phyloP scores from a whole-genome alignment of 164 flowering plant genomes.

The Annona squamosa region DNA sequence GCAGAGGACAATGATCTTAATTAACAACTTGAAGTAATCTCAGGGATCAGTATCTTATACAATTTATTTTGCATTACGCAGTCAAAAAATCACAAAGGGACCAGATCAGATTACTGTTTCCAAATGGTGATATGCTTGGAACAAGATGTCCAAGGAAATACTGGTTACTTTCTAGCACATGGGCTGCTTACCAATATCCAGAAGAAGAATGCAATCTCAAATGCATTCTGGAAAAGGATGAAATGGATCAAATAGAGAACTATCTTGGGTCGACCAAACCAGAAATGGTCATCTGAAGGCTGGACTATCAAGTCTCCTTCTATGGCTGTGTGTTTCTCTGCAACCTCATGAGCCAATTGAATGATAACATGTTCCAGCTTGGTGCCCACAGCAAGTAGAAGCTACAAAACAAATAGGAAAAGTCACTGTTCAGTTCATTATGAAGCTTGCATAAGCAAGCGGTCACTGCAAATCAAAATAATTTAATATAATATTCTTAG shows the following conservation, averaged over 20 bases:
- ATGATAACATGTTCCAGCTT: conserved; percentile 70
- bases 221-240: conserved; percentile 77
- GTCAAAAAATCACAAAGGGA: background rate
- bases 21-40: background rate
- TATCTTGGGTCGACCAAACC: conserved; percentile 52
- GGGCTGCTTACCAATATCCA: conserved; percentile 55
- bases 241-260: conserved; percentile 66
- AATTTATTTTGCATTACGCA: too few species aligned
- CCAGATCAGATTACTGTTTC: background rate
- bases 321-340: conserved; percentile 19
- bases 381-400: conserved; percentile 65
- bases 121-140: background rate
- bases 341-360: conserved; percentile 49
- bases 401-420: conserved; percentile 28
- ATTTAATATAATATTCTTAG: background rate
- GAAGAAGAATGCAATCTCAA: conserved; percentile 75
- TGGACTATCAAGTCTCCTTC: conserved; percentile 36
- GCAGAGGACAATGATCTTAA: background rate
- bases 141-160: background rate
- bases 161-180: background rate
- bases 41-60: too few species aligned
- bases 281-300: conserved; percentile 76
- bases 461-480: background rate
- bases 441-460: background rate
- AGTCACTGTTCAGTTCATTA: background rate